These are phyloP conservation scores for Leishmania mexicana DNA, from an alignment of 208 protist genomes.

Conservation along the genomic window DNA sequence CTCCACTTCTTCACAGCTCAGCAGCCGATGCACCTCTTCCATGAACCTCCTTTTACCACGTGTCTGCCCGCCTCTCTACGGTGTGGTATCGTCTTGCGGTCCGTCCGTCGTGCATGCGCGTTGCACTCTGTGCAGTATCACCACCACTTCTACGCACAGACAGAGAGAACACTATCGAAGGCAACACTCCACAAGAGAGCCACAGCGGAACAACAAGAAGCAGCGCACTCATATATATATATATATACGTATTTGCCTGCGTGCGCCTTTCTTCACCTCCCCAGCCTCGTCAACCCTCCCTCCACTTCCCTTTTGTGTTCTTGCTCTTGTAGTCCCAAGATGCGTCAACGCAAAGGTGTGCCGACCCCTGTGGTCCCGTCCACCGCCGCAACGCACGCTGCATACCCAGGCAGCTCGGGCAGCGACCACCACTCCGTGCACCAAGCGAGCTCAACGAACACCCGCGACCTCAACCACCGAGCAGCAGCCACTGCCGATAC, in stretches of 20 bases:
- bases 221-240: too few species aligned
- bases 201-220: too few species aligned
- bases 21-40: neutral
- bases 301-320: neutral
- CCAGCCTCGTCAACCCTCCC: neutral
- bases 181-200: neutral
- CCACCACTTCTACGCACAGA: neutral
- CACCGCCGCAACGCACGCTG: neutral
- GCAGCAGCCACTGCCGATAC: neutral
- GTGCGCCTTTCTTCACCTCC: neutral
- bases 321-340: neutral
- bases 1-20: neutral
- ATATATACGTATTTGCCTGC: neutral
- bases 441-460: neutral
- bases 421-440: neutral
- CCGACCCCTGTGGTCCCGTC: neutral
- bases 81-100: neutral
- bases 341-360: conserved; percentile 9
- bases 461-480: neutral
- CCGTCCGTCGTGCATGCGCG: neutral
- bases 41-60: neutral
- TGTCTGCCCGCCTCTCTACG: neutral
- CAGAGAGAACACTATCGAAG: neutral
- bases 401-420: neutral
- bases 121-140: too few species aligned